Percentiles rank a stretch among this genome's conserved stretches.
phyloP scores from a whole-genome alignment of 2,329 filamentous ascomycete species.

The Zymoseptoria ardabiliae region DNA sequence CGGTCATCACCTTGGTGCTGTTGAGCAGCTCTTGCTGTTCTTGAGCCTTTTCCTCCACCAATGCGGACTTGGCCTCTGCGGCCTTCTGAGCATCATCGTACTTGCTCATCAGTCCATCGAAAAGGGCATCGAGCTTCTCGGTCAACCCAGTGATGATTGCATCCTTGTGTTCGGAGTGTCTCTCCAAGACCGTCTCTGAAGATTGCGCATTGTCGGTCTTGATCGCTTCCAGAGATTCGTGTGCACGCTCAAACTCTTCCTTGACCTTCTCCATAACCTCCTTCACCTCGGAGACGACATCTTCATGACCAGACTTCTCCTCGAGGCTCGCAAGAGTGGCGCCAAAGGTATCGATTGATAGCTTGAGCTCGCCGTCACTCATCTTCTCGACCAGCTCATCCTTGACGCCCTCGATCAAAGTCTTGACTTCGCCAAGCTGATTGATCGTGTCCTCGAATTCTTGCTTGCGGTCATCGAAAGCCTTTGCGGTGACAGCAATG shows the following conservation, averaged over 20 bases:
- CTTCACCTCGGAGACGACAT: constrained; percentile 44
- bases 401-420: constrained; percentile 69
- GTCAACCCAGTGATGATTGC: constrained; percentile 48
- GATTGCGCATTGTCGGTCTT: constrained; percentile 70
- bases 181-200: constrained; percentile 47
- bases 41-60: constrained; percentile 64
- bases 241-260: constrained; percentile 79
- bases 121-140: constrained; percentile 64
- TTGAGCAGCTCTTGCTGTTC: constrained; percentile 67
- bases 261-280: constrained; percentile 66
- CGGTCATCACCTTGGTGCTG: constrained; percentile 69
- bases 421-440: constrained; percentile 70
- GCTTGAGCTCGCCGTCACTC: constrained; percentile 62
- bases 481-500: constrained; percentile 66
- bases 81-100: constrained; percentile 77
- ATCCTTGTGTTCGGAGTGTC: constrained; percentile 53
- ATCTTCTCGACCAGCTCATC: constrained; percentile 69
- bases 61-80: constrained; percentile 65
- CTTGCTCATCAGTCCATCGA: constrained; percentile 73
- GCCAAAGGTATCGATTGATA: constrained; percentile 45
- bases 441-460: constrained; percentile 75
- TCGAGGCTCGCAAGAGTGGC: constrained; percentile 61
- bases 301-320: constrained; percentile 51
- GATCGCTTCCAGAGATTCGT: constrained; percentile 67
- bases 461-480: constrained; percentile 74